Evolutionary conservation across 73 alveolate genomes (phyloP).

Genomic region (Symbiodinium natans): DNA sequence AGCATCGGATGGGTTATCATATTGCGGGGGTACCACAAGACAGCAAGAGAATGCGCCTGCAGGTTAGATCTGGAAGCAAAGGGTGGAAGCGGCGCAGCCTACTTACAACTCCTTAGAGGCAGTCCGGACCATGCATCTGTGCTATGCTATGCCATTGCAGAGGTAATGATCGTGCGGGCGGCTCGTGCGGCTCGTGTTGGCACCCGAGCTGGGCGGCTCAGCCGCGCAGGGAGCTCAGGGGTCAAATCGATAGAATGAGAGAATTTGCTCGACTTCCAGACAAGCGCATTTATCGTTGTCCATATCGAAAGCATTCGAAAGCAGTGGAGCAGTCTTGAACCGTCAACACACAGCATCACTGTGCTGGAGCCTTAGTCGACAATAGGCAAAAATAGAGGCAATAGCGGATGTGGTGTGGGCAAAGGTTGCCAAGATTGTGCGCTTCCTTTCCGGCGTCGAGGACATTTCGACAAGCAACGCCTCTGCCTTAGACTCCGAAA

Average conservation of each 20-base stretch:
- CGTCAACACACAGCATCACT: background rate
- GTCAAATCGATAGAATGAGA: no score
- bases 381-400: no score
- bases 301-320: background rate
- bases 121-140: no score
- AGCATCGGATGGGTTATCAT: background rate
- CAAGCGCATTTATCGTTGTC: no score
- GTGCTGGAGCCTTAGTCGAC: background rate
- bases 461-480: background rate
- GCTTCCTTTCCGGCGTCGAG: constrained; percentile 81
- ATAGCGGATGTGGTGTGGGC: background rate
- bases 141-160: background rate
- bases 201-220: constrained; percentile 77
- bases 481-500: background rate
- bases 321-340: background rate
- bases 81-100: background rate
- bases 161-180: constrained; percentile 86
- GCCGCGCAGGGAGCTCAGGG: constrained; percentile 41
- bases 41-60: no score
- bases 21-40: background rate
- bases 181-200: constrained; percentile 90
- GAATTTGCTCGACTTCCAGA: background rate
- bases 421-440: constrained; percentile 85
- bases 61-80: background rate
- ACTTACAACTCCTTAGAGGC: background rate